Conservation (phyloP, 1,284 basidiomycete species). For the Wallemia hederae region DNA sequence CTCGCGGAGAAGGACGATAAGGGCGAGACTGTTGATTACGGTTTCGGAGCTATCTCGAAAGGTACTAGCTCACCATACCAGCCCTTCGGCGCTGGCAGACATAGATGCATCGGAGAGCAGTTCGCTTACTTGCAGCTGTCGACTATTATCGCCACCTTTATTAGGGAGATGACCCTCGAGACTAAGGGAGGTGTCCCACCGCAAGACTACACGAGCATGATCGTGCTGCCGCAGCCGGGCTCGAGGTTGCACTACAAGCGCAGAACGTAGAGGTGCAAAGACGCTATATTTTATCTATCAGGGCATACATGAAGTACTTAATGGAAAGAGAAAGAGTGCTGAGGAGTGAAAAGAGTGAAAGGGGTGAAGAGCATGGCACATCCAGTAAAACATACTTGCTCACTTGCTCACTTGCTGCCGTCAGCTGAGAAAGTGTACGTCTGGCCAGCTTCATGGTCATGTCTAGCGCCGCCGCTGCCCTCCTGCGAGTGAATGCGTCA, state of each 20-base stretch:
- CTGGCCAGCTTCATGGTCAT: too few relatives aligned
- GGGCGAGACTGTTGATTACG: constrained; percentile 79
- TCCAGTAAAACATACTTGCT: too few relatives aligned
- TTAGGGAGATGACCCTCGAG: constrained; percentile 45
- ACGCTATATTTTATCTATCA: not conserved
- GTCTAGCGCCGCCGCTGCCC: not conserved
- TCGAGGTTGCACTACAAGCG: not conserved
- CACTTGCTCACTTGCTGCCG: too few relatives aligned
- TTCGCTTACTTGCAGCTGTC: constrained; percentile 90
- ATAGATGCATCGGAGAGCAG: constrained; percentile 86
- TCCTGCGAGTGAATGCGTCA: not conserved
- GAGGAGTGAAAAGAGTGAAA: too few relatives aligned
- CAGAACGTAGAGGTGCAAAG: not conserved
- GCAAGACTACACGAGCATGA: constrained; percentile 34
- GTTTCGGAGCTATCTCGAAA: constrained; percentile 49
- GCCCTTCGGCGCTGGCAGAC: constrained; percentile 84
- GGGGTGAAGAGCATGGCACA: too few relatives aligned
- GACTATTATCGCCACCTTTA: constrained; percentile 45
- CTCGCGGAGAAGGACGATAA: constrained; percentile 41
- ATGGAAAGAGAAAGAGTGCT: too few relatives aligned
- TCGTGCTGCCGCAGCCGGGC: not conserved
- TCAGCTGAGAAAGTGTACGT: too few relatives aligned
- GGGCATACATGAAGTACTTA: too few relatives aligned
- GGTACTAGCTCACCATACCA: constrained; percentile 73
- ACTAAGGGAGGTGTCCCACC: constrained; percentile 38